These are phyloP conservation scores for Boehmeria nivea DNA, from an alignment of 306 rosid species.

Conservation along the genomic window DNA sequence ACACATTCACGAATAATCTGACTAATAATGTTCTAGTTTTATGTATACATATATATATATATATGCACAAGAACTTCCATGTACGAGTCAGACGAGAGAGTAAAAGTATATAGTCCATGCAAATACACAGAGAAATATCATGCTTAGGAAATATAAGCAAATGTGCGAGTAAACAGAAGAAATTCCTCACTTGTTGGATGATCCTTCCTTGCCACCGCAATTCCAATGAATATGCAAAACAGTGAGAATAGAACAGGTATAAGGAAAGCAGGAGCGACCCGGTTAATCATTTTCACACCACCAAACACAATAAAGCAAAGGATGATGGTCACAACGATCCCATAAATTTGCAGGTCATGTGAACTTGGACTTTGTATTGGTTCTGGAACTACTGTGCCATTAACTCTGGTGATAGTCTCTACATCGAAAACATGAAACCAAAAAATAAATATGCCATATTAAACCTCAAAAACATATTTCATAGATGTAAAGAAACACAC, in stretches of 20 bases:
- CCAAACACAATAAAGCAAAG: slow-evolving; percentile 97
- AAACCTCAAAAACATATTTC: background rate
- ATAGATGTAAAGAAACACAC: background rate
- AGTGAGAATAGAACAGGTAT: slow-evolving; percentile 84
- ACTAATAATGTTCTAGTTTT: no score
- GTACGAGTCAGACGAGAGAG: no score
- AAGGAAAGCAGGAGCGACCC: slow-evolving; percentile 98
- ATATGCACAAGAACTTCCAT: no score
- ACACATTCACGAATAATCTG: no score
- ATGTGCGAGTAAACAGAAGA: background rate
- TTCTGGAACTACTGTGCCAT: slow-evolving; percentile 54
- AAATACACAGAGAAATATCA: background rate
- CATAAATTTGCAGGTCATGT: slow-evolving; percentile 95
- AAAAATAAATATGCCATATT: slow-evolving; percentile 12
- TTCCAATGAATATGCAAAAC: slow-evolving; percentile 74
- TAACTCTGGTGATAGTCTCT: slow-evolving; percentile 68
- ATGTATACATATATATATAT: no score
- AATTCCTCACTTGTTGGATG: slow-evolving; percentile 60
- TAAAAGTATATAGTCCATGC: background rate
- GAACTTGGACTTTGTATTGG: slow-evolving; percentile 68
- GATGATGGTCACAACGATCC: slow-evolving; percentile 85
- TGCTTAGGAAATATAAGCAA: background rate
- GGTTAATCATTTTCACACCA: slow-evolving; percentile 94
- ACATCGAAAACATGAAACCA: slow-evolving; percentile 34
- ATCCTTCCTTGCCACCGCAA: slow-evolving; percentile 60